Evolutionary conservation across 169 alveolate species (phyloP).

Genomic region (Plasmodium cynomolgi): DNA sequence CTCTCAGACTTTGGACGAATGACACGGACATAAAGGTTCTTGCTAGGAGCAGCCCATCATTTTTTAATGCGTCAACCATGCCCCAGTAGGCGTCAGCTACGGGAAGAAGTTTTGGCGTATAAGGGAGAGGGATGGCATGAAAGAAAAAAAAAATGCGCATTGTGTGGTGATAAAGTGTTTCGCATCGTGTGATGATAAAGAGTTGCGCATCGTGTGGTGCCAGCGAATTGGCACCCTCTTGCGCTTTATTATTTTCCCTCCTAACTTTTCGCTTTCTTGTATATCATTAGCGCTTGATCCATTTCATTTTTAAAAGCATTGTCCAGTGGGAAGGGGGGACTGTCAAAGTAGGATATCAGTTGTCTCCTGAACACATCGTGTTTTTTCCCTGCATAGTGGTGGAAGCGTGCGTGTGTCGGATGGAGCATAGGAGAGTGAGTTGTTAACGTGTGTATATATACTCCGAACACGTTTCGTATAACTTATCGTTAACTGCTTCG

Average conservation of each 20-base stretch:
- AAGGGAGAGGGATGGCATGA: neutral
- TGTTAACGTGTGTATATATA: neutral
- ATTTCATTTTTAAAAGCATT: constrained; percentile 39
- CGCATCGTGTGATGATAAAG: neutral
- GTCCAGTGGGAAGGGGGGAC: constrained; percentile 41
- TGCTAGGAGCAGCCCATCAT: constrained; percentile 47
- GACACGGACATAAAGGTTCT: constrained; percentile 63
- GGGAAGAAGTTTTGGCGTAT: neutral
- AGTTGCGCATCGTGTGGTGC: neutral
- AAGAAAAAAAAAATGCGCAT: neutral
- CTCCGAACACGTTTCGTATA: neutral
- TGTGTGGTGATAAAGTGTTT: neutral
- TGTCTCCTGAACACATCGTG: constrained; percentile 47
- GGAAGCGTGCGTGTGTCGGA: neutral
- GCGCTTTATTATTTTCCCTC: neutral
- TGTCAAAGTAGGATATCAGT: constrained; percentile 15
- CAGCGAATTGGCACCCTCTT: neutral
- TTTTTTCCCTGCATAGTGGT: constrained; percentile 24
- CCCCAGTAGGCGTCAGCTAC: constrained; percentile 63
- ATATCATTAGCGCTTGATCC: constrained; percentile 61
- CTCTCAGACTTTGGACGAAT: constrained; percentile 68
- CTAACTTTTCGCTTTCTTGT: constrained; percentile 67
- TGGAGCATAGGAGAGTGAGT: neutral
- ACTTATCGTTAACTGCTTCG: neutral
- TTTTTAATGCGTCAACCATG: constrained; percentile 43